Percentiles rank a stretch among this genome's conserved stretches.
These are phyloP conservation scores for Acacia melanoxylon DNA, from an alignment of 306 rosid genomes.

Conservation along the genomic window DNA sequence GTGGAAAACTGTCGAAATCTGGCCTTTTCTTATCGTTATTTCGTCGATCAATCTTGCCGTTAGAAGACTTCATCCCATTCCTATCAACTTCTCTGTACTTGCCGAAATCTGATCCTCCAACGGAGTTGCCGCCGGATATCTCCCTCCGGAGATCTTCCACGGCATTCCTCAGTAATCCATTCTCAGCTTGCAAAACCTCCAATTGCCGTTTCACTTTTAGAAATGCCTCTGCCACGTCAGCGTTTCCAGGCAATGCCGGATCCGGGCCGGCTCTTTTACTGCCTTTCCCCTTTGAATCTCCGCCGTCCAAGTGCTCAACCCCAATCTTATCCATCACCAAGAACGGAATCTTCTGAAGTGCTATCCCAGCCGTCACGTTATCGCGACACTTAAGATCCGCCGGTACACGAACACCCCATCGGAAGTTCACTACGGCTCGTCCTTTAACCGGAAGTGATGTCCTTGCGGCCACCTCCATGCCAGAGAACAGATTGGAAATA, in stretches of 20 bases:
- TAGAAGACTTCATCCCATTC: conserved; percentile 11
- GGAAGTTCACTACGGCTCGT: conserved; percentile 56
- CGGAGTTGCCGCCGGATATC: conserved; percentile 22
- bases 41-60: conserved; percentile 41
- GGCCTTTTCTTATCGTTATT: conserved; percentile 47
- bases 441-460: conserved; percentile 61
- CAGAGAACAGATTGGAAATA: conserved; percentile 52
- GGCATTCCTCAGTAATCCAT: conserved; percentile 66
- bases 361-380: conserved; percentile 40
- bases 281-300: conserved; percentile 31
- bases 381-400: conserved; percentile 42
- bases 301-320: conserved; percentile 68
- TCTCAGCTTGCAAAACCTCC: conserved; percentile 65
- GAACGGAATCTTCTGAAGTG: conserved; percentile 65
- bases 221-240: conserved; percentile 65
- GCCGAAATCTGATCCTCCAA: conserved; percentile 25
- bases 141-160: conserved; percentile 83
- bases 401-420: conserved; percentile 90
- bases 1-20: conserved; percentile 38
- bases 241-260: conserved; percentile 25
- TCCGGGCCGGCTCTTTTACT: neutral
- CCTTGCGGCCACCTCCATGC: conserved; percentile 69
- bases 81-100: conserved; percentile 45
- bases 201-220: conserved; percentile 61
- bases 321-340: conserved; percentile 91